Percentiles rank a stretch among this genome's conserved stretches.
phyloP scores from a whole-genome alignment of 805 yeast species.

The Lipomyces yamanashiensis region DNA sequence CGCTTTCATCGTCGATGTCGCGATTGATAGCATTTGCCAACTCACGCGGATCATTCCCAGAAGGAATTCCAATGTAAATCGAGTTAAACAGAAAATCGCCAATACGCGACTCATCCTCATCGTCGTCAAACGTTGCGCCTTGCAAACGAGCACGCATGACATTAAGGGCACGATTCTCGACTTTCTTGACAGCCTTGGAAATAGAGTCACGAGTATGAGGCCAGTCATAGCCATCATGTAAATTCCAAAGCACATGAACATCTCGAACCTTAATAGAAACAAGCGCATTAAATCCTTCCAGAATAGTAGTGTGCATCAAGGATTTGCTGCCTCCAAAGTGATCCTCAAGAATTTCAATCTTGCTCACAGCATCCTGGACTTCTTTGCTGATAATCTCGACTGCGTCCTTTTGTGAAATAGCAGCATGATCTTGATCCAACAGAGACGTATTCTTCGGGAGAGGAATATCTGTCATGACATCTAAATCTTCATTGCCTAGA shows the following conservation, averaged over 20 bases:
- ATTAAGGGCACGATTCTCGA: slow-evolving; percentile 57
- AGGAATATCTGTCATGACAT: slow-evolving; percentile 15
- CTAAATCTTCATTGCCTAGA: background rate
- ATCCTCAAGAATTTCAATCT: slow-evolving; percentile 38
- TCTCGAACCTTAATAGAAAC: slow-evolving; percentile 30
- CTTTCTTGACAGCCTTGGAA: slow-evolving; percentile 62
- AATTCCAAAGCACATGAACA: slow-evolving; percentile 44
- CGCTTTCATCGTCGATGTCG: slow-evolving; percentile 50
- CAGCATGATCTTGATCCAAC: background rate
- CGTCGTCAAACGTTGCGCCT: slow-evolving; percentile 27
- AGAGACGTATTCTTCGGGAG: background rate
- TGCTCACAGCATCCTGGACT: slow-evolving; percentile 24
- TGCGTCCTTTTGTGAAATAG: background rate
- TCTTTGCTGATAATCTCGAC: slow-evolving; percentile 5
- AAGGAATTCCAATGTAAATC: slow-evolving; percentile 67
- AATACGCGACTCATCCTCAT: slow-evolving; percentile 45
- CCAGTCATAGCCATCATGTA: slow-evolving; percentile 96
- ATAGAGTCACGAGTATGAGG: slow-evolving; percentile 71
- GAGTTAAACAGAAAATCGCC: slow-evolving; percentile 79
- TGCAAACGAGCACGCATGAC: slow-evolving; percentile 37
- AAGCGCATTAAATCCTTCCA: slow-evolving; percentile 22
- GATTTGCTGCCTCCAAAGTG: slow-evolving; percentile 38
- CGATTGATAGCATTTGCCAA: slow-evolving; percentile 55
- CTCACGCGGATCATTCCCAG: slow-evolving; percentile 50
- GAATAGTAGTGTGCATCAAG: slow-evolving; percentile 31